Conservation (phyloP, 257 asterid genomes). For the Fraxinus excelsior region DNA sequence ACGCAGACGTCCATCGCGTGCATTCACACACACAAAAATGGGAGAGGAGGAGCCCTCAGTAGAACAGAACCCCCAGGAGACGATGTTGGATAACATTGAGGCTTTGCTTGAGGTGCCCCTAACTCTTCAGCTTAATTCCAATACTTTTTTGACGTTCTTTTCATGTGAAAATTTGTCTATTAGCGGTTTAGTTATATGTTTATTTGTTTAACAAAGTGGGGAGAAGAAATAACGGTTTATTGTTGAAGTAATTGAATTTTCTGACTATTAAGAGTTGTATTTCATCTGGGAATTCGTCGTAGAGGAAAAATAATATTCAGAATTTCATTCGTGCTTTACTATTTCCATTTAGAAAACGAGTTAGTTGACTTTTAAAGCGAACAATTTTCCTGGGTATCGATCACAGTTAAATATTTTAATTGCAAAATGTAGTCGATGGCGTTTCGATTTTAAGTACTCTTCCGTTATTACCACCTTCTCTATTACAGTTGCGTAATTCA, state of each 20-base stretch:
- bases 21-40: slow-evolving; percentile 21
- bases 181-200: background rate
- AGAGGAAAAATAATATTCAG: background rate
- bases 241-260: background rate
- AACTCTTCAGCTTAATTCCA: background rate
- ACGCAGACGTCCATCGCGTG: background rate
- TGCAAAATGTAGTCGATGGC: background rate
- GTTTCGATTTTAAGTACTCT: too few species aligned
- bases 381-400: background rate
- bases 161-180: background rate
- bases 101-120: slow-evolving; percentile 57
- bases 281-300: background rate
- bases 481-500: background rate
- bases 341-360: background rate
- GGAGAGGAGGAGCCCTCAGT: slow-evolving; percentile 38
- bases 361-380: background rate
- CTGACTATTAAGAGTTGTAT: background rate
- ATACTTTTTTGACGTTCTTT: background rate
- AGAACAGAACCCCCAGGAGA: slow-evolving; percentile 34
- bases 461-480: background rate
- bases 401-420: background rate
- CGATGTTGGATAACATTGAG: slow-evolving; percentile 38
- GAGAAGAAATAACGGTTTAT: background rate
- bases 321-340: background rate
- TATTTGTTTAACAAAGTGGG: background rate